Evolutionary conservation across 225 moss, liverwort and hornwort species (phyloP), one percentile per base, ranked within the genome.

Genomic region (Polytrichum formosum): DNA sequence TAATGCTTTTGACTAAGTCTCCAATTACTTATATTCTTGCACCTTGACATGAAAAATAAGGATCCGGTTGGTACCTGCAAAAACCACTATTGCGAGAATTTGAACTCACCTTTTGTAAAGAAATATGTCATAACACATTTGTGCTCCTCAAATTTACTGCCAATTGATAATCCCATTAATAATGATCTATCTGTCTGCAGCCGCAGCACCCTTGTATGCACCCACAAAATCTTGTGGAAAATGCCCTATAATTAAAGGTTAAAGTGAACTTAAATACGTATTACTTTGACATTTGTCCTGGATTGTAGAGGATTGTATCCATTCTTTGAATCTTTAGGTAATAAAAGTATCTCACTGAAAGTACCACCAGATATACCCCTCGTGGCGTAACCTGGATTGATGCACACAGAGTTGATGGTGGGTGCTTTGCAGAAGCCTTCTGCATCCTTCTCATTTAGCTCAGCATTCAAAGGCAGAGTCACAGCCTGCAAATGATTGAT

Each of bases 311-410:
- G 35, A 55, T 83, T 66, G 54, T 74, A 17, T 56, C 54, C 62
- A 69, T 63, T 70, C 6, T 37, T 76, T 26, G 66, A 63, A 56
- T 77, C 70, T 70, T 56, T 66, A 37, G 84, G 81, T 67, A 90
- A 80, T 62, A 77, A 70, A 66, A 85, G 69, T 26, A 91, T 78
- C 69, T 95, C 94, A 54, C 85, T 63, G 53, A 95, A 95, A 28
- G 89, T 87, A 5, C 94, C 94, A 26, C 89, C 92, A 18, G 88
- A 89, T 65, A 77, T 87, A 28, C 92, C 94, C 73, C 92, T 89
- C 0, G 94, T 90, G n/a, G 87, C 80, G 58, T 89, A 79, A 63
- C 94, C 89, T n/a, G 94, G 92, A 64, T 95, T 95, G 65, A 95
- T 85, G 56, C 89, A 92, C 46, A 95, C 74, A 46, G 71, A 77